These are phyloP conservation scores for Fusarium phyllophilum DNA, from an alignment of 2,329 filamentous ascomycete genomes.

Conservation along the genomic window DNA sequence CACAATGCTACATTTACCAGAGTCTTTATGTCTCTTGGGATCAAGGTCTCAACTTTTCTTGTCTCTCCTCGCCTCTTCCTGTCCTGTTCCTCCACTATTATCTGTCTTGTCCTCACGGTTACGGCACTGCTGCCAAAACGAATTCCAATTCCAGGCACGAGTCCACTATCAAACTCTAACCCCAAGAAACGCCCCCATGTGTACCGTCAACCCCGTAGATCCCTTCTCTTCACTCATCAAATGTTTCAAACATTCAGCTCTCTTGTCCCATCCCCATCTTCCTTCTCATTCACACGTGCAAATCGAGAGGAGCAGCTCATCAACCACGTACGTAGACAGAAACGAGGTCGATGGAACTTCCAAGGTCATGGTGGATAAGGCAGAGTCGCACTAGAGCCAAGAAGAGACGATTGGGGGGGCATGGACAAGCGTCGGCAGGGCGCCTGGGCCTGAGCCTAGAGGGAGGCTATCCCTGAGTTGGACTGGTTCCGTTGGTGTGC, in stretches of 20 bases:
- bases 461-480: slow-evolving; percentile 27
- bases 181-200: background rate
- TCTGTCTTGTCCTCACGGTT: background rate
- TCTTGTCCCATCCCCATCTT: background rate
- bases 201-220: background rate
- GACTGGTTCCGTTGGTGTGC: slow-evolving; percentile 1
- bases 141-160: slow-evolving; percentile 30
- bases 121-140: slow-evolving; percentile 12
- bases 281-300: background rate
- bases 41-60: background rate
- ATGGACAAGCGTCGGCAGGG: slow-evolving; percentile 38
- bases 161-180: slow-evolving; percentile 24
- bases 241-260: slow-evolving; percentile 20
- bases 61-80: background rate
- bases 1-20: background rate
- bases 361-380: slow-evolving; percentile 29
- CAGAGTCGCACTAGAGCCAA: slow-evolving; percentile 32
- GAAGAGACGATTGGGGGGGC: slow-evolving; percentile 31
- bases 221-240: background rate
- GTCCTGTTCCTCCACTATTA: background rate
- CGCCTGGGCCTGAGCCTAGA: slow-evolving; percentile 39
- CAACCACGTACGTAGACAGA: slow-evolving; percentile 21
- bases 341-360: slow-evolving; percentile 26
- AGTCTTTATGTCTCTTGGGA: background rate
- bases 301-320: slow-evolving; percentile 18